A percentile compares a stretch with the other conserved stretches of the same genome.
phyloP scores from a whole-genome alignment of 2,329 filamentous ascomycete genomes.

The Talaromyces sp. region DNA sequence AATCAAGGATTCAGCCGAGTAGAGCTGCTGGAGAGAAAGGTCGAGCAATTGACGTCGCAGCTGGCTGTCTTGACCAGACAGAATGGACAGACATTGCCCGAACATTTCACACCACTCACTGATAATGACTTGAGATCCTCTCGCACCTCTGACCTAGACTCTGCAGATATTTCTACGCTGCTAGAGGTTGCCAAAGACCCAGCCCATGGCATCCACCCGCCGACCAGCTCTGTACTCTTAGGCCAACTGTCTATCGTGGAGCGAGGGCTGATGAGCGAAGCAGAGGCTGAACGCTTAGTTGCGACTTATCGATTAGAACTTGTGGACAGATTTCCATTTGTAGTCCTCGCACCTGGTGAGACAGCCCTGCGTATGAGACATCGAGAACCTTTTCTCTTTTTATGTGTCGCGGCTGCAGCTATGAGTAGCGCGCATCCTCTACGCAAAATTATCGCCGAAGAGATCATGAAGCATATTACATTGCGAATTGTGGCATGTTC shows the following conservation, averaged over 20 bases:
- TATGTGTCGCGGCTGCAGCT: slow-evolving; percentile 23
- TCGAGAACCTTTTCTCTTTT: slow-evolving; percentile 23
- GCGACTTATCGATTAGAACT: slow-evolving; percentile 20
- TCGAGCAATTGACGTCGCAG: slow-evolving; percentile 24
- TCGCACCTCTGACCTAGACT: not conserved
- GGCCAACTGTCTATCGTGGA: slow-evolving; percentile 25
- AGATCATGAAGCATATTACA: slow-evolving; percentile 26
- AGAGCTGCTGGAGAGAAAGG: slow-evolving; percentile 23
- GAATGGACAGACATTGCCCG: slow-evolving; percentile 18
- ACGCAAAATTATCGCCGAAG: slow-evolving; percentile 21
- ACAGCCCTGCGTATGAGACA: slow-evolving; percentile 18
- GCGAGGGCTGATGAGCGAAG: slow-evolving; percentile 23
- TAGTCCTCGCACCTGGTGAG: slow-evolving; percentile 20
- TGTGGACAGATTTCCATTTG: slow-evolving; percentile 24
- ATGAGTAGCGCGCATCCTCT: slow-evolving; percentile 24
- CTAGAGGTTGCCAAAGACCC: slow-evolving; percentile 22
- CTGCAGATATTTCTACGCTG: slow-evolving; percentile 13
- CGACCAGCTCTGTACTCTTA: slow-evolving; percentile 21
- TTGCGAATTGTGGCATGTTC: slow-evolving; percentile 22
- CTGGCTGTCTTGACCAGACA: slow-evolving; percentile 20
- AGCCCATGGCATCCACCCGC: slow-evolving; percentile 22
- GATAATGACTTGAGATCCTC: slow-evolving; percentile 6
- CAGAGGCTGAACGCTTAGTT: slow-evolving; percentile 23
- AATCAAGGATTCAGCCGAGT: slow-evolving; percentile 22
- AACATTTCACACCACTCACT: slow-evolving; percentile 7